Base-by-base conservation (phyloP, 768 basidiomycete species). In the Pisolithus orientalis region DNA sequence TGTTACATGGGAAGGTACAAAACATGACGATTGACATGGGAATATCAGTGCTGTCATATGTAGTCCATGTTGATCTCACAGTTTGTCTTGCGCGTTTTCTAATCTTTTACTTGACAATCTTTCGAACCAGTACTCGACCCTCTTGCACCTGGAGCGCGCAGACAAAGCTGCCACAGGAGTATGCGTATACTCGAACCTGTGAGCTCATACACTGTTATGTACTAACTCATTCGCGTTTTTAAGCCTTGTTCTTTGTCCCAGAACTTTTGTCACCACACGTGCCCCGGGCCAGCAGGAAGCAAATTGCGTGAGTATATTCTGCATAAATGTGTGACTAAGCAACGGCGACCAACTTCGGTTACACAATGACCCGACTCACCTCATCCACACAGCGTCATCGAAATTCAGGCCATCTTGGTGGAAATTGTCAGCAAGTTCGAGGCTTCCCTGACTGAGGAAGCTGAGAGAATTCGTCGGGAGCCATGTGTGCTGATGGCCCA, bases 361-460 rank as follows among this genome's bases (percentile, higher is more conserved):
- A 49, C 8, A 32, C 13, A 38, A 38, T 11, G 17, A 1, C 39
- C 55, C 17, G 3, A 11, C 11, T 10, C 11, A n/a, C 21, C 16
- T 8, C 28, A 1, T 27, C 8, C 7, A 11, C 16, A 16, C 10
- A 72, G 70, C 5, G 58, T 81, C 0, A 60, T 74, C 39, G 81
- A 85, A 61, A 60, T 83, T 13, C 83, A 84, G 55, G 72, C 76
- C 0, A 81, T 85, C 64, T 58, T 84, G n/a, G 72, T 78, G 25
- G 80, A 82, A 58, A 67, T 81, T 21, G 51, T 84, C 39, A 63
- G 71, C 31, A 71, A 77, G 57, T 81, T 84, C 57, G 76, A 83
- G 56, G 79, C 83, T 54, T 54, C 59, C 39, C 59, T 62, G 50
- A 69, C 69, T 16, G 63, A 67, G 4, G 60, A 58, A 21, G 52